Conservation (phyloP, 306 rosid genomes). For the Gynostemma pentaphyllum region DNA sequence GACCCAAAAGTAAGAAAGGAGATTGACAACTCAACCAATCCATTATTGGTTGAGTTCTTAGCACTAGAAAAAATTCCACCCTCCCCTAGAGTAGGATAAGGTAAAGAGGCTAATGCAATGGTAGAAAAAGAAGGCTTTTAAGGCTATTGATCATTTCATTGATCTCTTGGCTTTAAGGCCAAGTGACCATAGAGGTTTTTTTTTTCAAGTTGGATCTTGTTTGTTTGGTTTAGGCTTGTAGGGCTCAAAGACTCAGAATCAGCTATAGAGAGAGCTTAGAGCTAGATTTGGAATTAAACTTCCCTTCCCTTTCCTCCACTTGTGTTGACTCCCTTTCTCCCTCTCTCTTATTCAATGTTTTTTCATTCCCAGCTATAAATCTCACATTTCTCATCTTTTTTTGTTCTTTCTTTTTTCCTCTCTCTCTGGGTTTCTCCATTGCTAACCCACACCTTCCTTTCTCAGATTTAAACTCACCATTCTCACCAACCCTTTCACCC, state of each 20-base stretch:
- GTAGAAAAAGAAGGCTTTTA: too few species aligned
- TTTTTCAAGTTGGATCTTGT: neutral
- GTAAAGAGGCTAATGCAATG: too few species aligned
- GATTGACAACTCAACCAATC: too few species aligned
- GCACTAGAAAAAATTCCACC: too few species aligned
- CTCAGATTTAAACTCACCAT: slow-evolving; percentile 18
- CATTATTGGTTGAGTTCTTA: too few species aligned
- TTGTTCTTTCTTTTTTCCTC: slow-evolving; percentile 38
- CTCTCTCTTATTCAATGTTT: slow-evolving; percentile 25
- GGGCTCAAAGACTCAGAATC: too few species aligned
- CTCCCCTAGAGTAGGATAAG: too few species aligned
- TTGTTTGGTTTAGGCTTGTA: too few species aligned
- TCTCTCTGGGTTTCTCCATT: slow-evolving; percentile 54
- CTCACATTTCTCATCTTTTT: slow-evolving; percentile 27
- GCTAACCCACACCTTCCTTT: slow-evolving; percentile 43
- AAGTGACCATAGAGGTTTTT: neutral
- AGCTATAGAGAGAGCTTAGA: too few species aligned
- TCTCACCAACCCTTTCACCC: slow-evolving; percentile 36
- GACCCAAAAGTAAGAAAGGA: too few species aligned
- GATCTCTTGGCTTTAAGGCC: neutral
- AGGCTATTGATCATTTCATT: too few species aligned
- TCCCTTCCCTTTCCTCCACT: too few species aligned
- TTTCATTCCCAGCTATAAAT: slow-evolving; percentile 28
- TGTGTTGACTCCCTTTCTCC: slow-evolving; percentile 12
- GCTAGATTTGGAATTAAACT: slow-evolving; percentile 1